Conservation (phyloP, 208 protist genomes). For the Herpetomonas samuelpessoai region DNA sequence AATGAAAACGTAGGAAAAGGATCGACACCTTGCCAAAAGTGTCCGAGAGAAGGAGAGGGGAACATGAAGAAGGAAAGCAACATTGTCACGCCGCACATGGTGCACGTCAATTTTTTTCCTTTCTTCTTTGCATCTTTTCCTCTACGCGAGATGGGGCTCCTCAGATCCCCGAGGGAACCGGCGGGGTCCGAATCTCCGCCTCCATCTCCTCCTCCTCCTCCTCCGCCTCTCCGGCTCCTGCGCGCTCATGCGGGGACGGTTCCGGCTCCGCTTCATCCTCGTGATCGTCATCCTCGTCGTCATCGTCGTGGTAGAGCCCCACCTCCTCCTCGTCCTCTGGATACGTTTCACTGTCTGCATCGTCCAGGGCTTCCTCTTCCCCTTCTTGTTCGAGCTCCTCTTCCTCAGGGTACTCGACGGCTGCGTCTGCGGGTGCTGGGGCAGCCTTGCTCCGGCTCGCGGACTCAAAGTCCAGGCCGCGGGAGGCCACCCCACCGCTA, state of each 20-base stretch:
- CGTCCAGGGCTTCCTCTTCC: not conserved
- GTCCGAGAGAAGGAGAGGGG: no score
- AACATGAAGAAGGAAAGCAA: no score
- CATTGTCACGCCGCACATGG: no score
- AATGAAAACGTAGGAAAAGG: no score
- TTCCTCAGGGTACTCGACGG: no score
- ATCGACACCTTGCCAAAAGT: no score
- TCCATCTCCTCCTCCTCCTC: constrained; percentile 11
- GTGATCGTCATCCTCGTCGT: constrained; percentile 2
- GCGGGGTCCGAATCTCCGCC: constrained; percentile 6
- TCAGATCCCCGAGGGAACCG: not conserved
- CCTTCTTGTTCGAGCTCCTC: not conserved
- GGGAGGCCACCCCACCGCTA: constrained; percentile 3
- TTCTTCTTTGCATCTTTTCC: no score
- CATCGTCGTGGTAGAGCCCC: not conserved
- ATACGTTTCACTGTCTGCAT: not conserved
- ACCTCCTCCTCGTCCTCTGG: not conserved
- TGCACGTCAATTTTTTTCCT: no score
- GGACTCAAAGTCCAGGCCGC: constrained; percentile 4
- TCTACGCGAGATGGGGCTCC: no score
- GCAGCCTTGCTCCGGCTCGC: no score
- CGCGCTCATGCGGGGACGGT: no score
- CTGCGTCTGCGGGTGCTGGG: no score
- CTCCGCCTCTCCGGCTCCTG: not conserved
- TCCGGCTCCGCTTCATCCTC: not conserved